These are phyloP conservation scores for Pholiota conissans DNA, from an alignment of 768 basidiomycete genomes.

Conservation along the genomic window DNA sequence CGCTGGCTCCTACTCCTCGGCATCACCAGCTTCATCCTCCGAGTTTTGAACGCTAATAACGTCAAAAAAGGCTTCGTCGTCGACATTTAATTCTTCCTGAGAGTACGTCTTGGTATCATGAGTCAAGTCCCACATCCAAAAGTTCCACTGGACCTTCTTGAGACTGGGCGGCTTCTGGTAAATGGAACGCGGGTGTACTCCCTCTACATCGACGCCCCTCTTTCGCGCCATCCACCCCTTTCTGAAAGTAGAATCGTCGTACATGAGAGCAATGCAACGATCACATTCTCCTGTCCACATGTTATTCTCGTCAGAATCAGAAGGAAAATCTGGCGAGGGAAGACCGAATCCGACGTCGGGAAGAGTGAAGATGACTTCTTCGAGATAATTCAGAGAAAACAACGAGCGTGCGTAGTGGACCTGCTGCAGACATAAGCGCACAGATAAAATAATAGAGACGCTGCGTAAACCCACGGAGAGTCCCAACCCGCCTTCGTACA, in stretches of 20 bases:
- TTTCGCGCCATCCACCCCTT: slow-evolving; percentile 31
- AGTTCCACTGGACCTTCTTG: slow-evolving; percentile 13
- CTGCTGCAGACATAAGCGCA: slow-evolving; percentile 14
- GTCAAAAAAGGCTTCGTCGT: slow-evolving; percentile 6
- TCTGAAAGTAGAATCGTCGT: slow-evolving; percentile 30
- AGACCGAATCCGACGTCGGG: slow-evolving; percentile 24
- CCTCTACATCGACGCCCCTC: slow-evolving; percentile 14
- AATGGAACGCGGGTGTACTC: background rate
- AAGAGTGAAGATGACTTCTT: slow-evolving; percentile 30
- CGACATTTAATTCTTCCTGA: slow-evolving; percentile 2
- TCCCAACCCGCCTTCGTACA: slow-evolving; percentile 33
- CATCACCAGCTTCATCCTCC: background rate
- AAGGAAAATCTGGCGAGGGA: slow-evolving; percentile 16
- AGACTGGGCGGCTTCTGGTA: slow-evolving; percentile 12
- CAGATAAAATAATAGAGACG: background rate
- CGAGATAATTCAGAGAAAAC: slow-evolving; percentile 22
- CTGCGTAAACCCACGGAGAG: slow-evolving; percentile 28
- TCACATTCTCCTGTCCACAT: slow-evolving; percentile 41
- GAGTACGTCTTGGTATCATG: background rate
- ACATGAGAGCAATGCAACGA: slow-evolving; percentile 35
- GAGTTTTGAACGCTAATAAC: background rate
- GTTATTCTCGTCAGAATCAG: slow-evolving; percentile 13
- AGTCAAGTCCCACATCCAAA: slow-evolving; percentile 2
- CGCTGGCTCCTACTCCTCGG: background rate
- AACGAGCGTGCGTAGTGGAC: slow-evolving; percentile 32